Base-by-base conservation (phyloP, 441 rosid species). In the Aquilaria agallochum region DNA sequence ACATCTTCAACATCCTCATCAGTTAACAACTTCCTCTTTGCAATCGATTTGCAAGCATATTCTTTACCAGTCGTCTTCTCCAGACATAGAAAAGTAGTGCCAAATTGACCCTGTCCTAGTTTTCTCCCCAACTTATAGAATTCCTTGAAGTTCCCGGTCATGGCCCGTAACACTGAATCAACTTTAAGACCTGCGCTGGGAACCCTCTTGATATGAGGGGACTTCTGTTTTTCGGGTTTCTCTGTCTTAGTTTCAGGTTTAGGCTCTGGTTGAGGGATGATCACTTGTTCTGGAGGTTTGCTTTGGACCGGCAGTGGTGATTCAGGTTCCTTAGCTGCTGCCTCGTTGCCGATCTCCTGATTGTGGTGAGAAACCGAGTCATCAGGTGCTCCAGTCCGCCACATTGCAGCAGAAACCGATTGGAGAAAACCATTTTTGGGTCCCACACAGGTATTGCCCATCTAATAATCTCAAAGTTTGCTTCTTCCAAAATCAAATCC, bases 61-160 rank as follows among this genome's bases (percentile, higher is more conserved):
- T 86, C 78, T 40, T 77, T 82, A 9, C 85, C 80, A 0, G 92
- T 86, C 2, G 67, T 78, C 71, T 89, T 92, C 70, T 84, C 96
- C 48, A 78, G 58, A 34, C 96, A 89, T 15, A 90, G 78, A 68
- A 84, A 90, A 5, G 96, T 89, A 0, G 89, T 92, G 32, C 98
- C 98, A 5, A 92, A 92, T 52, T 92, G 98, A 33, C 98, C 98
- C 73, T 92, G 98, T 58, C 98, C 98, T 34, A 92, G 82, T 81
- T 90, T 92, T 86, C 76, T 90, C 63, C 98, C 98, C 69, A 88
- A 20, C 47, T 64, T 79, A 60, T 72, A 92, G 14, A 84, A 82
- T 63, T 90, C 97, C 77, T 84, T 92, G 36, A 92, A 83, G 60
- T 82, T 83, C 48, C 85, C 95, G 6, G 98, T 90, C 75, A 74